These are phyloP conservation scores for Alternaria ethzedia DNA, from an alignment of 2,329 filamentous ascomycete genomes.

Conservation along the genomic window DNA sequence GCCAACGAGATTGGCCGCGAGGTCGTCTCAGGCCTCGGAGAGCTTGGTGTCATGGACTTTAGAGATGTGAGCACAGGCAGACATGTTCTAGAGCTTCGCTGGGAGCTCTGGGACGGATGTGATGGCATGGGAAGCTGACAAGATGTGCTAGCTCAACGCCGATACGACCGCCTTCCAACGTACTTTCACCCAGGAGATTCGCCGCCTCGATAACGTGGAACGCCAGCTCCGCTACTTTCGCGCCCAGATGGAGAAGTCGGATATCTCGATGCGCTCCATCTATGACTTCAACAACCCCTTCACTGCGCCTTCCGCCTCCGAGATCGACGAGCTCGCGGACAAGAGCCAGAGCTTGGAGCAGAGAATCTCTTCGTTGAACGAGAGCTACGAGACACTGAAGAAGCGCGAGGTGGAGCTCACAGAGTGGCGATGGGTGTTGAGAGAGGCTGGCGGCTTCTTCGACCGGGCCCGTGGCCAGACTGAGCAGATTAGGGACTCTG, in stretches of 20 bases:
- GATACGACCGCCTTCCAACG: slow-evolving; percentile 94
- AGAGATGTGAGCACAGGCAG: slow-evolving; percentile 75
- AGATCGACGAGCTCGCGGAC: slow-evolving; percentile 95
- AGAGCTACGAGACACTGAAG: slow-evolving; percentile 98
- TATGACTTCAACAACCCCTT: slow-evolving; percentile 89
- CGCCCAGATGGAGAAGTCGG: slow-evolving; percentile 91
- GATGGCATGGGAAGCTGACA: slow-evolving; percentile 30
- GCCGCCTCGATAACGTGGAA: slow-evolving; percentile 96
- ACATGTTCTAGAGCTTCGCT: slow-evolving; percentile 19
- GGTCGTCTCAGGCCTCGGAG: slow-evolving; percentile 93
- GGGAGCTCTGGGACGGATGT: slow-evolving; percentile 21
- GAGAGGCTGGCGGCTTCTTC: slow-evolving; percentile 96
- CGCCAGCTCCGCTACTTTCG: slow-evolving; percentile 97
- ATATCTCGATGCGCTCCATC: slow-evolving; percentile 84
- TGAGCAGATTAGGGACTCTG: slow-evolving; percentile 91
- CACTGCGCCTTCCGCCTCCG: slow-evolving; percentile 85
- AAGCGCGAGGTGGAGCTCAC: slow-evolving; percentile 96
- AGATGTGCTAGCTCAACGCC: slow-evolving; percentile 75
- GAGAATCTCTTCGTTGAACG: slow-evolving; percentile 87
- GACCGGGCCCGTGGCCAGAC: slow-evolving; percentile 95
- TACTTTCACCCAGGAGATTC: slow-evolving; percentile 97
- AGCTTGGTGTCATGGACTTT: slow-evolving; percentile 96
- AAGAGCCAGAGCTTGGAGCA: slow-evolving; percentile 92
- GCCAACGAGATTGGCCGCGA: slow-evolving; percentile 98
- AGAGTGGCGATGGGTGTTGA: slow-evolving; percentile 97